These are phyloP conservation scores for Clonostachys byssicola DNA, from an alignment of 2,329 filamentous ascomycete species.

Conservation along the genomic window DNA sequence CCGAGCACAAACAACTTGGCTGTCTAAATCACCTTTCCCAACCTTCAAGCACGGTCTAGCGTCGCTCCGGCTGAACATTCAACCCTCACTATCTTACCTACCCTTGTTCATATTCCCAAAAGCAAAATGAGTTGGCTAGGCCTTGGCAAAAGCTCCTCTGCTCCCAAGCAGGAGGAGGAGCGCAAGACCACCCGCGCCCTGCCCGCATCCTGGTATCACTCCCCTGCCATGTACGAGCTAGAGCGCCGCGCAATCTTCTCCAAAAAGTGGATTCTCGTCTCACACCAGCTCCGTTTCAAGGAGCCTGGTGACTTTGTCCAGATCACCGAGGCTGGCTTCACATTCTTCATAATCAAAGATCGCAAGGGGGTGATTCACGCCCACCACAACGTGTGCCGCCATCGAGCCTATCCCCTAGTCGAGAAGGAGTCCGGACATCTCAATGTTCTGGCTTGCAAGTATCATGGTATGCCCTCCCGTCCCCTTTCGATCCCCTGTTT, in stretches of 20 bases:
- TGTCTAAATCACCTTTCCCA: too few species aligned
- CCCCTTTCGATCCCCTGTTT: not conserved
- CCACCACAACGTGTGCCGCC: conserved; percentile 60
- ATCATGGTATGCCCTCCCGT: conserved; percentile 1
- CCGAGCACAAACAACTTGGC: too few species aligned
- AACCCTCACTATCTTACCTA: too few species aligned
- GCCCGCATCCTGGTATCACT: conserved; percentile 19
- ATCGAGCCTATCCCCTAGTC: conserved; percentile 56
- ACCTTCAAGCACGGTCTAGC: too few species aligned
- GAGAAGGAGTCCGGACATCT: conserved; percentile 42
- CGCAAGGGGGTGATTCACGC: conserved; percentile 47
- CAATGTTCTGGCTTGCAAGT: conserved; percentile 36
- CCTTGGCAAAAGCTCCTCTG: too few species aligned
- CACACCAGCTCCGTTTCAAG: conserved; percentile 2
- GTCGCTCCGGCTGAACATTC: too few species aligned
- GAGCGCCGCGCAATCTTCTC: conserved; percentile 48
- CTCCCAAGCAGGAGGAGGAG: too few species aligned
- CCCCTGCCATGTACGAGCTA: conserved; percentile 41
- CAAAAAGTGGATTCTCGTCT: conserved; percentile 37
- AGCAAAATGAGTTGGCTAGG: too few species aligned
- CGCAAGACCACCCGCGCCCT: conserved; percentile 4
- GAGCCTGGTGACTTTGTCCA: conserved; percentile 49
- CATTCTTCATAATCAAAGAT: conserved; percentile 48
- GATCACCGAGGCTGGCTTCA: conserved; percentile 48
- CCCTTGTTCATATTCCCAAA: too few species aligned